These are phyloP conservation scores for Spiraea crenata DNA, from an alignment of 331 rosid genomes.

Conservation along the genomic window DNA sequence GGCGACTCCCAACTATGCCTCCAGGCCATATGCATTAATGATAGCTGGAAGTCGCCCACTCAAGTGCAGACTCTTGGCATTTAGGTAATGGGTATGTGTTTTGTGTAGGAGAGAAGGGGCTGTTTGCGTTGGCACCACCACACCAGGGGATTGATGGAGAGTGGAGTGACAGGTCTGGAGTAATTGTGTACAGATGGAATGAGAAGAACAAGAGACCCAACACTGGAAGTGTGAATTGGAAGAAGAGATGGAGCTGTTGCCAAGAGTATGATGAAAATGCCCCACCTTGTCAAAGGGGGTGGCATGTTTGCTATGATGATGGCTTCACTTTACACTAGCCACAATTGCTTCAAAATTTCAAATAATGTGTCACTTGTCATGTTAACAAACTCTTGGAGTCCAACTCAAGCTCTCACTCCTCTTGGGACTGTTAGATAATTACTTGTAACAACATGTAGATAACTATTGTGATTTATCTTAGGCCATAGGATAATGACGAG, in stretches of 20 bases:
- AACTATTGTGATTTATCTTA: too few species aligned
- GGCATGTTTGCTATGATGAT: conserved; percentile 77
- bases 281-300: conserved; percentile 59
- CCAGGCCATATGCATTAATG: too few species aligned
- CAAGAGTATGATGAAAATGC: conserved; percentile 62
- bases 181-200: conserved; percentile 72
- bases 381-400: not conserved
- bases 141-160: conserved; percentile 91
- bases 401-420: too few species aligned
- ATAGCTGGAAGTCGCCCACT: too few species aligned
- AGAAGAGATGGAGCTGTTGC: conserved; percentile 75
- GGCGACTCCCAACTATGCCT: too few species aligned
- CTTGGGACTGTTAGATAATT: too few species aligned
- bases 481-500: too few species aligned
- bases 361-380: not conserved
- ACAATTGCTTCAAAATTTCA: not conserved
- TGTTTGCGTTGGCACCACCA: conserved; percentile 65
- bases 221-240: conserved; percentile 71
- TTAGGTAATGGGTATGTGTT: not conserved
- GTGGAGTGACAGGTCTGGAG: conserved; percentile 74
- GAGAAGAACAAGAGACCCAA: conserved; percentile 60
- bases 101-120: conserved; percentile 59
- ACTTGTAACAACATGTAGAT: too few species aligned
- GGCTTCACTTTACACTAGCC: conserved; percentile 57
- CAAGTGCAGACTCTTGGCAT: not conserved